Evolutionary conservation across 2,329 filamentous ascomycete genomes (phyloP), one percentile per base, ranked within the genome.

Genomic region (Thelonectria blattea): DNA sequence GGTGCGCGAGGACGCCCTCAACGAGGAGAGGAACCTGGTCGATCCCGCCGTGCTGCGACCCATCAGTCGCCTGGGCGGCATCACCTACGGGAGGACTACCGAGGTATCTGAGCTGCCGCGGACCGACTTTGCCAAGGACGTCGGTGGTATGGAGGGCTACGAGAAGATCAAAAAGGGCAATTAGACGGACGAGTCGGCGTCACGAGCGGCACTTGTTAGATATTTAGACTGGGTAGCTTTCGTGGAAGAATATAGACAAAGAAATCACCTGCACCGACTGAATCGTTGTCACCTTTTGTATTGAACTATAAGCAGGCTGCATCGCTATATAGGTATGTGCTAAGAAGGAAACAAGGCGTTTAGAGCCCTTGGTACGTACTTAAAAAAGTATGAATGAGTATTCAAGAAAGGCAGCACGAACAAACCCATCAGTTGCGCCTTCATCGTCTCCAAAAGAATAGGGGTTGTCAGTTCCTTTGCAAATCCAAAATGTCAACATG

Each of bases 1-100:
- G 92, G 92, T 88, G 2, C 80, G 93, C 54, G 92, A 96, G 73
- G 94, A 97, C 77, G 93, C 93, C 2, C 80, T 97, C 62, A 91
- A 96, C 68, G 86, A 91, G 72, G 88, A 92, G 9, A 84, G 81
- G 71, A 92, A 87, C 66, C 69, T 91, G 43, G 81, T 98, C 58
- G 91, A 96, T 74, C 86, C 91, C 11, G 83, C 88, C 78, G 82
- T 96, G 9, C 77, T 97, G 57, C 86, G 86, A 63, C 92, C 94
- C 0, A 83, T 97, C 15, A 87, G 86, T 65, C 85, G 94, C 39
- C 71, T 97, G 22, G 94, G 94, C 24, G 94, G 94, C 2, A 96
- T 97, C 68, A 90, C 90, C 0, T 98, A 97, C 73, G 90, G 84
- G 0, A 83, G 93, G 45, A 80, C 85, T 0, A 88, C 84, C 0